Percentiles rank a stretch among this genome's conserved stretches.
Evolutionary conservation across 192 early-diverging fungal genomes (phyloP).

Genomic region (Gamsiella multidivaricata): DNA sequence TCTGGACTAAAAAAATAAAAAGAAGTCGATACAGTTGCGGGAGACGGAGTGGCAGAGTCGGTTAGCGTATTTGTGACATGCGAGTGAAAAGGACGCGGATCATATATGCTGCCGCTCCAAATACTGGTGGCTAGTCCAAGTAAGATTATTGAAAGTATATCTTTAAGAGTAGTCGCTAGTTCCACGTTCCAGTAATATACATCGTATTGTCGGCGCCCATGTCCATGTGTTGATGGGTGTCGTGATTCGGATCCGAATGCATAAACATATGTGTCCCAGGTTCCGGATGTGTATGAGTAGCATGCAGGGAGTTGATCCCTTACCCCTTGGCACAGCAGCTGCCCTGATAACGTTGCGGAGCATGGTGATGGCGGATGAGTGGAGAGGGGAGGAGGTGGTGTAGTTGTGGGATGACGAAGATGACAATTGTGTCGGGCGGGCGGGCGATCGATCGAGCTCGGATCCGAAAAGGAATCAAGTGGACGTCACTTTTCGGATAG

Average conservation of each 20-base stretch:
- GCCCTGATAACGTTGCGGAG: constrained; percentile 51
- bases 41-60: too few species aligned
- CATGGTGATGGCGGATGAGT: constrained; percentile 26
- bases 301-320: constrained; percentile 5
- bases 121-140: too few species aligned
- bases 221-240: too few species aligned
- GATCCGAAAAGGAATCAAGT: constrained; percentile 43
- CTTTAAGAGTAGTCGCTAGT: too few species aligned
- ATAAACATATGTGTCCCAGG: too few species aligned
- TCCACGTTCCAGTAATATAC: too few species aligned
- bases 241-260: constrained; percentile 26
- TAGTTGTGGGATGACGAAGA: constrained; percentile 12
- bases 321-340: constrained; percentile 55
- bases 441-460: background rate
- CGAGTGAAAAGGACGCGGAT: too few species aligned
- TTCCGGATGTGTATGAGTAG: background rate
- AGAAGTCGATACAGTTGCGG: background rate
- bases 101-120: too few species aligned
- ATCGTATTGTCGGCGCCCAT: background rate
- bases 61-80: constrained; percentile 3
- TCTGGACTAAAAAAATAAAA: constrained; percentile 30
- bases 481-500: too few species aligned
- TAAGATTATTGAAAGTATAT: too few species aligned
- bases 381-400: constrained; percentile 7
- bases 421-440: constrained; percentile 8